Percentiles rank a stretch among this genome's conserved stretches.
phyloP scores from a whole-genome alignment of 768 basidiomycete genomes.

The Fomitopsis serialis region DNA sequence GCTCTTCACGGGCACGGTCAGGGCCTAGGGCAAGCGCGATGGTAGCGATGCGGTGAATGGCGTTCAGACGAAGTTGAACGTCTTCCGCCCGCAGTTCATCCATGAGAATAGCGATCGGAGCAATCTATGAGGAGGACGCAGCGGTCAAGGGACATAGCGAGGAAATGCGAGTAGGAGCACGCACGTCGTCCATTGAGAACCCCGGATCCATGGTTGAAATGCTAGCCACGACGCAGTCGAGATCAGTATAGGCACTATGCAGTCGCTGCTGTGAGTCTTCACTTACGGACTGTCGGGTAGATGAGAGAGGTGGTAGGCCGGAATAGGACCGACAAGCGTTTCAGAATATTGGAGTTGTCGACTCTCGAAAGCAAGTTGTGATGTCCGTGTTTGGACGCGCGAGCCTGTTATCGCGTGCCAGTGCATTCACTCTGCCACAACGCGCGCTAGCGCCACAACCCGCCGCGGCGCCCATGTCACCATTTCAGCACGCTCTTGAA shows the following conservation, averaged over 20 bases:
- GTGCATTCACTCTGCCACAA: background rate
- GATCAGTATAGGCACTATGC: background rate
- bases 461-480: background rate
- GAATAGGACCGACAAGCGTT: slow-evolving; percentile 8
- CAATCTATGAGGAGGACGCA: slow-evolving; percentile 45
- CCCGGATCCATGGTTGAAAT: slow-evolving; percentile 51
- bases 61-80: slow-evolving; percentile 91
- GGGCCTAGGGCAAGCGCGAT: slow-evolving; percentile 96
- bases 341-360: slow-evolving; percentile 3
- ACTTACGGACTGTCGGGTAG: background rate
- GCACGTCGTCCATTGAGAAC: slow-evolving; percentile 64
- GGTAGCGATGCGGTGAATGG: slow-evolving; percentile 95
- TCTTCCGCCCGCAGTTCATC: slow-evolving; percentile 98
- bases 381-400: slow-evolving; percentile 16
- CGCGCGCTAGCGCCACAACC: background rate
- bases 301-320: background rate
- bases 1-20: slow-evolving; percentile 90
- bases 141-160: background rate
- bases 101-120: slow-evolving; percentile 94
- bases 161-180: slow-evolving; percentile 21
- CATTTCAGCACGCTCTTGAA: background rate
- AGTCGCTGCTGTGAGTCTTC: background rate
- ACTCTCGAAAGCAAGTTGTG: slow-evolving; percentile 8
- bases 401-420: background rate
- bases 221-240: background rate